Percentiles rank a stretch among this genome's conserved stretches.
Evolutionary conservation across 495 filamentous ascomycete genomes (phyloP).

Genomic region (Neurospora sp.): DNA sequence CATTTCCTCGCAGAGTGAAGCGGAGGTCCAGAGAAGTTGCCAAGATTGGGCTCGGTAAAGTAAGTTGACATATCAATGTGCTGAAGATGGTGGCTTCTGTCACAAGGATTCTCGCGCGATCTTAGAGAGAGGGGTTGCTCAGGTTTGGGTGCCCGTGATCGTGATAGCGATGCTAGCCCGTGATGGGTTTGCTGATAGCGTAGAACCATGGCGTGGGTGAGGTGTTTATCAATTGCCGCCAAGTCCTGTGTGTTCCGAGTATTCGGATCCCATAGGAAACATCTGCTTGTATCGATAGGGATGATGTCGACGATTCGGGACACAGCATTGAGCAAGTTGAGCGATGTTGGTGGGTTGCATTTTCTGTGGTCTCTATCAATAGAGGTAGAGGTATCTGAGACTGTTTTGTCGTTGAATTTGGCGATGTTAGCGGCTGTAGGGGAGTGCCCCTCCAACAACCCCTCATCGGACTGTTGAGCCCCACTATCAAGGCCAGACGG

Average conservation of each 20-base stretch:
- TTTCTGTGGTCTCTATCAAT: not conserved
- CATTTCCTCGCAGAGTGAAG: not conserved
- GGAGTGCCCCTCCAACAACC: not conserved
- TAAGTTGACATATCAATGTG: not conserved
- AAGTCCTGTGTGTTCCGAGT: not conserved
- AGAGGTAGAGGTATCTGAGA: no score
- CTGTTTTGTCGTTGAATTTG: not conserved
- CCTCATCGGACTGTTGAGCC: not conserved
- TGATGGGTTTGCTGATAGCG: not conserved
- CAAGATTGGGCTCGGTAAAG: not conserved
- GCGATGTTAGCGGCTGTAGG: not conserved
- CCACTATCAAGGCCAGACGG: slow-evolving; percentile 2
- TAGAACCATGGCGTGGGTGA: not conserved
- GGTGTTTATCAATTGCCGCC: not conserved
- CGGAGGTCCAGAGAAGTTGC: not conserved
- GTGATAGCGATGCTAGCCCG: not conserved
- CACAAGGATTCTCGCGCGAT: not conserved
- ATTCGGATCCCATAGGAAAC: not conserved
- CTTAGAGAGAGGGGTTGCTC: not conserved
- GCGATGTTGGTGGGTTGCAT: not conserved
- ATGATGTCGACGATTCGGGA: not conserved
- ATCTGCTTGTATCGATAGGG: not conserved
- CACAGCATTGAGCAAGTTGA: not conserved
- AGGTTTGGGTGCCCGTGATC: not conserved
- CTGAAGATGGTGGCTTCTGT: not conserved